These are phyloP conservation scores for Protomyces gravidus DNA, from an alignment of 1,139 yeast species.

Conservation along the genomic window DNA sequence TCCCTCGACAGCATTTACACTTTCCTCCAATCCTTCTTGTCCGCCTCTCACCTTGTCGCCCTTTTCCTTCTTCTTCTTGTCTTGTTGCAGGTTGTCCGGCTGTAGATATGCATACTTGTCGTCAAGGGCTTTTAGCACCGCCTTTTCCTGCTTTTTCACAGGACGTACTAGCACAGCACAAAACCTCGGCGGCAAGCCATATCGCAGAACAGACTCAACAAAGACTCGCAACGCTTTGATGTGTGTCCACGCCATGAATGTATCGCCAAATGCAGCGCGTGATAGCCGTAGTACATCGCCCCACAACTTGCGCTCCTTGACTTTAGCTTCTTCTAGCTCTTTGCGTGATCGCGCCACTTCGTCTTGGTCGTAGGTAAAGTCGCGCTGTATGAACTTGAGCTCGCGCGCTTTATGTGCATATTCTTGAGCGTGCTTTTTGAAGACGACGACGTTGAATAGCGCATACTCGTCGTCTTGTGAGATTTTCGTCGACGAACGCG, in stretches of 20 bases:
- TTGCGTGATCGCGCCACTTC: constrained; percentile 57
- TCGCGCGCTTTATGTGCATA: constrained; percentile 74
- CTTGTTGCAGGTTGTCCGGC: constrained; percentile 1
- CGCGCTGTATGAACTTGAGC: constrained; percentile 87
- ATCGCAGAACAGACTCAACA: constrained; percentile 75
- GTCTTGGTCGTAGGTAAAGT: constrained; percentile 71
- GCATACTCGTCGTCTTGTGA: constrained; percentile 68
- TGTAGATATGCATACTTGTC: constrained; percentile 25
- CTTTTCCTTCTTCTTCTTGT: constrained; percentile 7
- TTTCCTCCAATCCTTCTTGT: constrained; percentile 28
- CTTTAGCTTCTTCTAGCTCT: constrained; percentile 71
- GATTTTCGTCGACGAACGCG: constrained; percentile 73
- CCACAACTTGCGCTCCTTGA: constrained; percentile 67
- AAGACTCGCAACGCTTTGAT: constrained; percentile 62
- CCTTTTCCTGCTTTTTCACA: constrained; percentile 37
- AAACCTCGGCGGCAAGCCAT: constrained; percentile 94
- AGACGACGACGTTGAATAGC: constrained; percentile 73
- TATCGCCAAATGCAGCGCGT: constrained; percentile 81
- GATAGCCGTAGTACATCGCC: constrained; percentile 78
- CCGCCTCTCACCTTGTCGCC: constrained; percentile 15
- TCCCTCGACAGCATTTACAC: constrained; percentile 25
- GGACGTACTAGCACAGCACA: constrained; percentile 55
- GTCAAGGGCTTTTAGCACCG: constrained; percentile 25
- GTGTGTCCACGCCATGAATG: constrained; percentile 82
- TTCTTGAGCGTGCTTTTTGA: constrained; percentile 71